Base-by-base conservation (phyloP, 2,329 filamentous ascomycete species). In the Colletotrichum paranaense region DNA sequence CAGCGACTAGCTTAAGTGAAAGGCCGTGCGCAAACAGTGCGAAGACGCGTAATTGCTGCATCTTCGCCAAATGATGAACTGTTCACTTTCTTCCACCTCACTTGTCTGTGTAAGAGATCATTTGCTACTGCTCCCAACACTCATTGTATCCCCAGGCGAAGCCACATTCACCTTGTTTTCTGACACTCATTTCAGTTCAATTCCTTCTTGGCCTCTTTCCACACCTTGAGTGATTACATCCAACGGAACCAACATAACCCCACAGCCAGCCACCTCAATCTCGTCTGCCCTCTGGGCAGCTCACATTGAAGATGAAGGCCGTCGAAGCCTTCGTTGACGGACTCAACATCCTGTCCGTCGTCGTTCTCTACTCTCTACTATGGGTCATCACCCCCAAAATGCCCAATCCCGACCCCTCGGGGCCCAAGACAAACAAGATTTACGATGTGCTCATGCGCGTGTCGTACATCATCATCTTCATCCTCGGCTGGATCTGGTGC, bases 401-500 rank as follows among this genome's bases (percentile, higher is more conserved):
- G 2, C 67, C 67, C 1, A 70, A 70, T 4, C 60, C 70, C 1
- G 26, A 66, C 32, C 55, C 70, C 8, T 65, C 67, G 9, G 67
- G 67, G 0, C 67, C 67, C 9, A 70, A 65, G 49, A 73, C 67
- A 9, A 73, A 73, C 24, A 73, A 70, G 46, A 28, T 73, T 9
- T 70, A 70, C 28, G 70, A 73, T 66, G 70, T 62, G n/a, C 56
- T 73, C 30, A 65, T 73, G 70, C 70, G 62, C n/a, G 26, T 57
- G 5, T 73, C 70, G 19, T 74, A 74, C 46, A 67, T 49, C 68
- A 56, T 74, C 9, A 62, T 83, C 14, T 80, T 79, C 24, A 14
- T 81, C 8, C 71, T 81, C 0, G 78, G 78, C 11, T 78, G 78
- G 35, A 67, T 76, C 6, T 88, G 86, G 86, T 78, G 85, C 2